A percentile compares a stretch with the other conserved stretches of the same genome.
phyloP scores from a whole-genome alignment of 352 stramenopile species.

The Hyaloperonospora brassicae region DNA sequence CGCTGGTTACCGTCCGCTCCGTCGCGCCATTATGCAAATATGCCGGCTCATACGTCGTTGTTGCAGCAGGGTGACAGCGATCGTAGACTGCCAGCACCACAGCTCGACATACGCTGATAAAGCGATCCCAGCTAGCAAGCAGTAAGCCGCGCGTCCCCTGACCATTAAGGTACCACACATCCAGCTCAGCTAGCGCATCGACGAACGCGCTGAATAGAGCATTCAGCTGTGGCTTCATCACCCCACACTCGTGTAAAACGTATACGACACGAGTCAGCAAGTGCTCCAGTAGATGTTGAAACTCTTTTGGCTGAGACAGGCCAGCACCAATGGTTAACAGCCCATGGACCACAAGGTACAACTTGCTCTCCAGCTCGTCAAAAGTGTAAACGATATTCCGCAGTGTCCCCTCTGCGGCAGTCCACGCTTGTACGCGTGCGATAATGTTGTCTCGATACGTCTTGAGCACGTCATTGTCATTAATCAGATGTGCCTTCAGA shows the following conservation, averaged over 20 bases:
- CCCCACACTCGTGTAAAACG: slow-evolving; percentile 48
- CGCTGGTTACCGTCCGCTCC: slow-evolving; percentile 2
- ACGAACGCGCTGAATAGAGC: slow-evolving; percentile 59
- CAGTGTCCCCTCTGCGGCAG: slow-evolving; percentile 8
- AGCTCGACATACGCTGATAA: slow-evolving; percentile 54
- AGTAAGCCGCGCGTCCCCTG: slow-evolving; percentile 45
- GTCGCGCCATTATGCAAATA: slow-evolving; percentile 1
- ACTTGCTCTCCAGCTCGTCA: no score
- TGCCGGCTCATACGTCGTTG: slow-evolving; percentile 10
- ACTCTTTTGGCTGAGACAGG: slow-evolving; percentile 69
- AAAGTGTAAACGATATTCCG: slow-evolving; percentile 17
- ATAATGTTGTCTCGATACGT: slow-evolving; percentile 40
- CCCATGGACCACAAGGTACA: no score
- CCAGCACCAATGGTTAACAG: no score
- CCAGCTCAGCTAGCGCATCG: slow-evolving; percentile 51
- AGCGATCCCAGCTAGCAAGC: slow-evolving; percentile 65
- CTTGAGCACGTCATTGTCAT: slow-evolving; percentile 52
- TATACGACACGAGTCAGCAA: slow-evolving; percentile 49
- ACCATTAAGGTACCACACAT: slow-evolving; percentile 69
- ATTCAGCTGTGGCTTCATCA: slow-evolving; percentile 36
- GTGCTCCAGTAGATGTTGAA: slow-evolving; percentile 62
- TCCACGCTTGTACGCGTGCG: slow-evolving; percentile 18
- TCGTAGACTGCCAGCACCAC: slow-evolving; percentile 50
- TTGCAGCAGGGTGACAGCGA: slow-evolving; percentile 21
- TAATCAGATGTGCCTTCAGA: slow-evolving; percentile 69